phyloP scores from a whole-genome alignment of 768 basidiomycete species.

The Kwoniella newhampshirensis region DNA sequence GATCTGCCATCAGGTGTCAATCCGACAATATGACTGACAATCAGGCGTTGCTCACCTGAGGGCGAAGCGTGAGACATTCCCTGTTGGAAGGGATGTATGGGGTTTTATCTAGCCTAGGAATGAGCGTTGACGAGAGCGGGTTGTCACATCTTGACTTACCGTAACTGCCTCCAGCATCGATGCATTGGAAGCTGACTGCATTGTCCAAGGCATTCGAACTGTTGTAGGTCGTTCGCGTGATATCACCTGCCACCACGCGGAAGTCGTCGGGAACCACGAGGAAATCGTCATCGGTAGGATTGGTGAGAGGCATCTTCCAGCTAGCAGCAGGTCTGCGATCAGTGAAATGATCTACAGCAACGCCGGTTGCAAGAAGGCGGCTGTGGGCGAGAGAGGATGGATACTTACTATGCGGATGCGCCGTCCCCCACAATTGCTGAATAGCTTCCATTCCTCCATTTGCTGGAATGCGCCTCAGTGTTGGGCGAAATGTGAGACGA shows the following conservation, averaged over 20 bases:
- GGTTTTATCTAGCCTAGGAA: conserved; percentile 11
- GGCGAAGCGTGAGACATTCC: conserved; percentile 22
- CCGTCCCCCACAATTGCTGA: conserved; percentile 25
- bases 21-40: not conserved
- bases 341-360: not conserved
- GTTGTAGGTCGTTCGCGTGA: conserved; percentile 23
- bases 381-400: not conserved
- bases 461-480: conserved; percentile 10
- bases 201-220: conserved; percentile 7
- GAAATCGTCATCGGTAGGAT: conserved; percentile 4
- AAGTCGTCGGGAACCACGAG: conserved; percentile 35
- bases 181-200: conserved; percentile 28
- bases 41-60: conserved; percentile 13
- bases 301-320: conserved; percentile 18
- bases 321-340: not conserved
- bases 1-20: conserved; percentile 14
- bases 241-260: conserved; percentile 30
- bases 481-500: not conserved
- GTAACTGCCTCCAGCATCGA: conserved; percentile 22
- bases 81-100: conserved; percentile 17
- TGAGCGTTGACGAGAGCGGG: not conserved
- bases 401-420: conserved; percentile 24
- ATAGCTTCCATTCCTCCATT: conserved; percentile 30
- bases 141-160: conserved; percentile 9
- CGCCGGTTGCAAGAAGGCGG: not conserved